Evolutionary conservation across 2,329 filamentous ascomycete genomes (phyloP).

Genomic region (Claviceps sp.): DNA sequence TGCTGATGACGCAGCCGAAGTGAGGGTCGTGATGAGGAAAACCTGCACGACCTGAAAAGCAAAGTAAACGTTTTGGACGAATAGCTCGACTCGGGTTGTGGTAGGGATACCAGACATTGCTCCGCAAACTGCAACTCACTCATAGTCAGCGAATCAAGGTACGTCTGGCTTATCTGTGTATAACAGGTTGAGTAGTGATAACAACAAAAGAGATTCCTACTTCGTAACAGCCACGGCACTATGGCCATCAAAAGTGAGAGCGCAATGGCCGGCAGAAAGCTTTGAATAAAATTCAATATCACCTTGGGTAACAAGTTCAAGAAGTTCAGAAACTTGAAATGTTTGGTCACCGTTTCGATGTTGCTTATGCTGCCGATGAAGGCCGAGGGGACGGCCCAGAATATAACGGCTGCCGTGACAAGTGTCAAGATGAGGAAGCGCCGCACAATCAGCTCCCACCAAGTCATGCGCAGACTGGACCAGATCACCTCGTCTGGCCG

Average conservation of each 20-base stretch:
- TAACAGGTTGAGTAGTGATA: background rate
- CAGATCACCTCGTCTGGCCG: constrained; percentile 77
- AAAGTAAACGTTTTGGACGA: constrained; percentile 86
- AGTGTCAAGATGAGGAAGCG: constrained; percentile 57
- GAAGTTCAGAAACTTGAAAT: constrained; percentile 60
- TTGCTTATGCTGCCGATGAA: constrained; percentile 81
- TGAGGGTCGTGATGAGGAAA: constrained; percentile 74
- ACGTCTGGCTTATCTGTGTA: background rate
- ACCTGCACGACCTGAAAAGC: constrained; percentile 83
- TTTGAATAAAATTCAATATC: constrained; percentile 74
- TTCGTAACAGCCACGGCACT: constrained; percentile 67
- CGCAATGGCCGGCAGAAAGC: constrained; percentile 67
- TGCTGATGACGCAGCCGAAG: constrained; percentile 65
- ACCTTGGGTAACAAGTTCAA: constrained; percentile 53
- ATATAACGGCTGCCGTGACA: constrained; percentile 66
- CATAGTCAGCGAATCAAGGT: constrained; percentile 6
- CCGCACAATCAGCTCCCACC: constrained; percentile 74
- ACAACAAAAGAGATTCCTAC: constrained; percentile 11
- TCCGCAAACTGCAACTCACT: constrained; percentile 46
- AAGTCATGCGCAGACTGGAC: constrained; percentile 68
- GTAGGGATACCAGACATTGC: constrained; percentile 71
- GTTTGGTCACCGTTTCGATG: constrained; percentile 51
- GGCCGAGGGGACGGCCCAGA: constrained; percentile 68
- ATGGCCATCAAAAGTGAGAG: constrained; percentile 77
- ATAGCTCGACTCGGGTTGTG: constrained; percentile 66